A percentile compares a stretch with the other conserved stretches of the same genome.
phyloP scores from a whole-genome alignment of 2,329 filamentous ascomycete genomes.

The Emericellopsis atlantica region DNA sequence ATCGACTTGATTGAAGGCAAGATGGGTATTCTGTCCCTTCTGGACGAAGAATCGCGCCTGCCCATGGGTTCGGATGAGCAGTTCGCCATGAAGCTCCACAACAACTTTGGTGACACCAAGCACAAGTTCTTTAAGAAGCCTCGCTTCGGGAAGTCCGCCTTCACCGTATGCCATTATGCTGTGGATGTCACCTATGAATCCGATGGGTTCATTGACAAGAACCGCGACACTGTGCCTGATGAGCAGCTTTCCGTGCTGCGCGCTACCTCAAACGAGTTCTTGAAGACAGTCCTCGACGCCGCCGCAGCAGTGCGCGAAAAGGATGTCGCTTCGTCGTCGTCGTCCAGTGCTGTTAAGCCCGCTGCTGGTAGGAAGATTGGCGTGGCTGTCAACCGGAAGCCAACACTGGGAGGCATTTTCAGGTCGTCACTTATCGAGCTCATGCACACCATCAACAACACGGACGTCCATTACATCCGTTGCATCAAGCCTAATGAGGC shows the following conservation, averaged over 20 bases:
- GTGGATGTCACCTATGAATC: conserved; percentile 98
- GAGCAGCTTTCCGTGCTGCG: conserved; percentile 92
- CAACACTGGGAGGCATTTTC: conserved; percentile 95
- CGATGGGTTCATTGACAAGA: conserved; percentile 98
- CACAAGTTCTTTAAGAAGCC: conserved; percentile 98
- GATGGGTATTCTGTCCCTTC: conserved; percentile 77
- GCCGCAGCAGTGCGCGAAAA: conserved; percentile 84
- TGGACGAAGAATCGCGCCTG: conserved; percentile 92
- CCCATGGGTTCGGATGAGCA: conserved; percentile 97
- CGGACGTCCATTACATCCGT: conserved; percentile 96
- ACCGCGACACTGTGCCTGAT: conserved; percentile 94
- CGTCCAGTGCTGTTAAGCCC: conserved; percentile 64
- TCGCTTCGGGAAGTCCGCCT: conserved; percentile 90
- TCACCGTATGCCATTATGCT: conserved; percentile 97
- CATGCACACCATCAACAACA: conserved; percentile 95
- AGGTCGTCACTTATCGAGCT: conserved; percentile 96
- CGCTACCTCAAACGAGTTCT: conserved; percentile 72
- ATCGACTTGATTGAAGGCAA: conserved; percentile 98
- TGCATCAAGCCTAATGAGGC: conserved; percentile 98
- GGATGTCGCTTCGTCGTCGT: conserved; percentile 53
- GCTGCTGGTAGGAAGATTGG: conserved; percentile 76
- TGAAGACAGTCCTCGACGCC: conserved; percentile 72
- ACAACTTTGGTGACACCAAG: conserved; percentile 86
- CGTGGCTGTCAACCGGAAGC: conserved; percentile 88
- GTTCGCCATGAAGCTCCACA: conserved; percentile 91